phyloP scores from a whole-genome alignment of 192 early-diverging fungal species.

The Backusella sp. region DNA sequence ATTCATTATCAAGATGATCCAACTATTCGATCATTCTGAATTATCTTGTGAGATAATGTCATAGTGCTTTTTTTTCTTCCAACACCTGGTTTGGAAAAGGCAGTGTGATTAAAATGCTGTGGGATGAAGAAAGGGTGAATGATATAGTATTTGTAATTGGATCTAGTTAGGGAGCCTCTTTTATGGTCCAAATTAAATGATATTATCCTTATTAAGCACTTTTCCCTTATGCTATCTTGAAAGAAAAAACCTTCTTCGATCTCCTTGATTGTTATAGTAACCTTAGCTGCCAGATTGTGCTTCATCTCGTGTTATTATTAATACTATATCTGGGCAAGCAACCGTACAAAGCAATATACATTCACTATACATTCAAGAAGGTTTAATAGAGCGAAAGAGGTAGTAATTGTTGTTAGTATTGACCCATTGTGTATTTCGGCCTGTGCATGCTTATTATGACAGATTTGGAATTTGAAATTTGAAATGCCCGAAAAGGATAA shows the following conservation, averaged over 20 bases:
- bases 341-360: too few relatives aligned
- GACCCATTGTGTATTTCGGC: too few relatives aligned
- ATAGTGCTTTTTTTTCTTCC: background rate
- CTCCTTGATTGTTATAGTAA: background rate
- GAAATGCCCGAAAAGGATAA: too few relatives aligned
- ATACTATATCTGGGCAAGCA: too few relatives aligned
- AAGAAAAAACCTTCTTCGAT: background rate
- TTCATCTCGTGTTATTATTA: background rate
- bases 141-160: background rate
- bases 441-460: too few relatives aligned
- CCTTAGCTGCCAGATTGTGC: background rate
- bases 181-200: background rate
- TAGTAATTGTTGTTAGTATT: too few relatives aligned
- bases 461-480: too few relatives aligned
- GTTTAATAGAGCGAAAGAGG: too few relatives aligned
- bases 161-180: background rate
- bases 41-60: background rate
- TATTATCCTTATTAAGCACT: background rate
- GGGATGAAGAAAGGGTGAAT: background rate
- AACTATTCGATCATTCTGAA: background rate
- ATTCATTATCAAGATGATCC: background rate
- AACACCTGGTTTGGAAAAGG: background rate
- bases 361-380: too few relatives aligned
- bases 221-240: background rate
- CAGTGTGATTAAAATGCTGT: background rate